Percentiles rank a stretch among this genome's conserved stretches.
These are phyloP conservation scores for Ichthyophthirius multifiliis DNA, from an alignment of 169 alveolate species.

Conservation along the genomic window DNA sequence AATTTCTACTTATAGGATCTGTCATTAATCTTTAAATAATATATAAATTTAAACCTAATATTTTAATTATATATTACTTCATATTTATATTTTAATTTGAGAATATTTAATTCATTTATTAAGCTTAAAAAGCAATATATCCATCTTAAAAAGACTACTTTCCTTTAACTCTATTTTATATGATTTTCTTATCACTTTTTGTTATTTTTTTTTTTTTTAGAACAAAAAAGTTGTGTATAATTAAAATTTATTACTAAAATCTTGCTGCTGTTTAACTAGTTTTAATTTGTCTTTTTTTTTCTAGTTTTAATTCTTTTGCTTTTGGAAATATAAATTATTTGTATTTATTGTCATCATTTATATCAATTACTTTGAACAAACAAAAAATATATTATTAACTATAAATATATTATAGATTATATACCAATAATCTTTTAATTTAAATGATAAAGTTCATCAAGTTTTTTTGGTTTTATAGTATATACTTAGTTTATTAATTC, in stretches of 20 bases:
- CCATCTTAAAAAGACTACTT: neutral
- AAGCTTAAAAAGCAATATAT: neutral
- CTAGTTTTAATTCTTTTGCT: neutral
- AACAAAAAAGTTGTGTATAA: neutral
- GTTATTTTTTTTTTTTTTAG: neutral
- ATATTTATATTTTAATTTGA: conserved; percentile 14
- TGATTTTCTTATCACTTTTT: neutral
- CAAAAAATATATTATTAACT: neutral
- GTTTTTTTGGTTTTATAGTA: conserved; percentile 1
- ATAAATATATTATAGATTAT: neutral
- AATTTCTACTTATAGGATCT: conserved; percentile 11
- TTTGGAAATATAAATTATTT: neutral
- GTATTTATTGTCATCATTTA: neutral
- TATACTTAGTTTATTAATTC: neutral
- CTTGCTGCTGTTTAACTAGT: neutral
- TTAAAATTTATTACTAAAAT: neutral
- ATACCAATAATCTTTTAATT: neutral
- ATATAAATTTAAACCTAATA: neutral
- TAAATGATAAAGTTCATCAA: neutral
- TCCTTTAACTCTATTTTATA: neutral
- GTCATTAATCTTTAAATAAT: neutral
- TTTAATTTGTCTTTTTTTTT: neutral
- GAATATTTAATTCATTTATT: neutral
- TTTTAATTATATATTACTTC: neutral
- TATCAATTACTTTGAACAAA: neutral